Percentiles rank a stretch among this genome's conserved stretches.
Conservation (phyloP, 768 basidiomycete species). For the Suillus plorans region DNA sequence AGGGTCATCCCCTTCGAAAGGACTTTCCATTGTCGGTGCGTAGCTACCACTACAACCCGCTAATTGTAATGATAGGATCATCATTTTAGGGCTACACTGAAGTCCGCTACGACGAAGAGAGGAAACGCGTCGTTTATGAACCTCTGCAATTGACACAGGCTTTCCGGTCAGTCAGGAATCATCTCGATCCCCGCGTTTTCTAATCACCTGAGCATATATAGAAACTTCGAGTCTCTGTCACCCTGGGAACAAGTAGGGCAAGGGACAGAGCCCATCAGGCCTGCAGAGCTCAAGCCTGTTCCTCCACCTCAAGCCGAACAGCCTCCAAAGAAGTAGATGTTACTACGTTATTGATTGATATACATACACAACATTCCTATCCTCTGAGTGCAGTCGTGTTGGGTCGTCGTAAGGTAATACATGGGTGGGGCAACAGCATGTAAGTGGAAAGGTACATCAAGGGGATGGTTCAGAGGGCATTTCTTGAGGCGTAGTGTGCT, state of each 20-base stretch:
- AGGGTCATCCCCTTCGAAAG: slow-evolving; percentile 96
- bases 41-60: slow-evolving; percentile 2
- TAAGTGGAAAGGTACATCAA: not conserved
- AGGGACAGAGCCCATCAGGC: slow-evolving; percentile 53
- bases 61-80: not conserved
- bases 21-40: slow-evolving; percentile 96
- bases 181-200: not conserved
- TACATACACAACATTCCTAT: slow-evolving; percentile 5
- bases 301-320: slow-evolving; percentile 77
- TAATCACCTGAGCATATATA: slow-evolving; percentile 27
- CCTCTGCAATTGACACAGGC: slow-evolving; percentile 97
- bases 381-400: not conserved
- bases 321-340: slow-evolving; percentile 69
- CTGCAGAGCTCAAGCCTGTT: slow-evolving; percentile 73
- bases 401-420: not conserved
- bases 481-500: slow-evolving; percentile 3
- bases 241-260: slow-evolving; percentile 96
- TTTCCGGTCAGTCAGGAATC: slow-evolving; percentile 67
- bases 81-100: slow-evolving; percentile 89
- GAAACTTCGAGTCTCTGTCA: slow-evolving; percentile 90
- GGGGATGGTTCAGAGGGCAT: slow-evolving; percentile 1
- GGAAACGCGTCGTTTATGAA: slow-evolving; percentile 96
- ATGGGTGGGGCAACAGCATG: not conserved
- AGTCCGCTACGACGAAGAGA: slow-evolving; percentile 95
- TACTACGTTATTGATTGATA: not conserved